Percentiles rank a stretch among this genome's conserved stretches.
These are phyloP conservation scores for Trichoderma harzianum DNA, from an alignment of 2,329 filamentous ascomycete species.

Conservation along the genomic window DNA sequence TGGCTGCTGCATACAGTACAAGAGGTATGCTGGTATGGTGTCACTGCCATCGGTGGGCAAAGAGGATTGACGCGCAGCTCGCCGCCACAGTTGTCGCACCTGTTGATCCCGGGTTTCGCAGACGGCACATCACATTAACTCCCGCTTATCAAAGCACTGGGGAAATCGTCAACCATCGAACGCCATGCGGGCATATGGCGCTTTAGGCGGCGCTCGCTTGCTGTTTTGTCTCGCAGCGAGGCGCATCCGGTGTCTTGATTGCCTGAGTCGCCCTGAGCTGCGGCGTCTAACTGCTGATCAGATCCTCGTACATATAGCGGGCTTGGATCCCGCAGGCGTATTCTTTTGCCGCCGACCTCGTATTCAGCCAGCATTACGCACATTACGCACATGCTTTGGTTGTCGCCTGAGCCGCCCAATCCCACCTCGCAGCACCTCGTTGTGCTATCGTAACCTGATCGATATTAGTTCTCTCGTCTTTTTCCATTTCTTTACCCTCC, in stretches of 20 bases:
- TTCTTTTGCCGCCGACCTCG: conserved; percentile 15
- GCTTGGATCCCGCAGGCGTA: neutral
- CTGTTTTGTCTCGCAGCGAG: neutral
- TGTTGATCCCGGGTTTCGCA: neutral
- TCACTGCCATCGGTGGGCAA: neutral
- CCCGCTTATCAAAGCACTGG: neutral
- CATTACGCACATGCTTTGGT: conserved; percentile 5
- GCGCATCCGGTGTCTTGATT: neutral
- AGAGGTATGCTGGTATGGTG: neutral
- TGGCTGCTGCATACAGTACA: neutral
- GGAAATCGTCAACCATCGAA: neutral
- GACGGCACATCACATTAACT: neutral
- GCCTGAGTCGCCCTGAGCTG: neutral
- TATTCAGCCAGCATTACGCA: conserved; percentile 9
- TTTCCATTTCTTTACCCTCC: neutral
- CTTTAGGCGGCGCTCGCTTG: neutral
- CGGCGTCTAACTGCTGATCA: conserved; percentile 1
- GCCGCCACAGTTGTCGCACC: neutral
- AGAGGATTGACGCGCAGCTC: neutral
- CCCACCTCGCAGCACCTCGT: neutral
- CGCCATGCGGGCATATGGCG: neutral
- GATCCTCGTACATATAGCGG: conserved; percentile 7
- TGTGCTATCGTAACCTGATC: neutral
- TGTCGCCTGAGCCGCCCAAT: neutral
- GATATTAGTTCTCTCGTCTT: neutral